phyloP scores from a whole-genome alignment of 345 rosid species.

The Rubroshorea leprosula region DNA sequence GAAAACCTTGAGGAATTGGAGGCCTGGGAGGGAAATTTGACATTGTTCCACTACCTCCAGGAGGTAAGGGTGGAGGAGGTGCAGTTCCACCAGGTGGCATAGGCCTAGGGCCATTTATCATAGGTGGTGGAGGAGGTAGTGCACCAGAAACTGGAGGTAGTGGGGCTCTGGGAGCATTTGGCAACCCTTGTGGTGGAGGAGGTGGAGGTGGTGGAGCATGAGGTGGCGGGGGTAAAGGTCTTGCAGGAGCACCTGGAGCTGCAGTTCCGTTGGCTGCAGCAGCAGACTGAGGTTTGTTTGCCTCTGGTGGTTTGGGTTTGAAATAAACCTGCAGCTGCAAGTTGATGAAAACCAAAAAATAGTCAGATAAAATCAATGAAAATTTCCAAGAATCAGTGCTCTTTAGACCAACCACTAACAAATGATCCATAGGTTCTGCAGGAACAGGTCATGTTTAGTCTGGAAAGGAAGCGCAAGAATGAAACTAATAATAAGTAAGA shows the following conservation, averaged over 20 bases:
- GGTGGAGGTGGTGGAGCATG: constrained; percentile 73
- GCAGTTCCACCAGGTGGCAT: constrained; percentile 70
- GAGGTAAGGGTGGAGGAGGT: constrained; percentile 64
- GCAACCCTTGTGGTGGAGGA: constrained; percentile 57
- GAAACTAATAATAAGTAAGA: not conserved
- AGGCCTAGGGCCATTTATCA: constrained; percentile 65
- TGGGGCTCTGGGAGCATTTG: constrained; percentile 40
- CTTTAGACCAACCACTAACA: no score
- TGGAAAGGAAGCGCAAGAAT: not conserved
- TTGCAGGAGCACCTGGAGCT: constrained; percentile 57
- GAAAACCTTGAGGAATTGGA: constrained; percentile 48
- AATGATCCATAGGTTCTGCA: not conserved
- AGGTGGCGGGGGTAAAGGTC: constrained; percentile 58
- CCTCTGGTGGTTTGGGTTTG: constrained; percentile 73
- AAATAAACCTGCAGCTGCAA: constrained; percentile 87
- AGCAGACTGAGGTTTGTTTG: constrained; percentile 60
- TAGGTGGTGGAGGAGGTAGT: constrained; percentile 80
- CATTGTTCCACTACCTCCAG: constrained; percentile 63
- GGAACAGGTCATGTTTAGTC: no score
- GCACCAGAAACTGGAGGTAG: constrained; percentile 49
- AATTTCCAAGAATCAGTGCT: no score
- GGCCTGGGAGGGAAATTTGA: constrained; percentile 61
- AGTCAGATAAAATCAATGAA: no score
- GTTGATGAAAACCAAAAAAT: constrained; percentile 6
- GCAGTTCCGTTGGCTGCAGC: constrained; percentile 54